Evolutionary conservation across 1,284 basidiomycete genomes (phyloP).

Genomic region (Psilocybe mexicana): DNA sequence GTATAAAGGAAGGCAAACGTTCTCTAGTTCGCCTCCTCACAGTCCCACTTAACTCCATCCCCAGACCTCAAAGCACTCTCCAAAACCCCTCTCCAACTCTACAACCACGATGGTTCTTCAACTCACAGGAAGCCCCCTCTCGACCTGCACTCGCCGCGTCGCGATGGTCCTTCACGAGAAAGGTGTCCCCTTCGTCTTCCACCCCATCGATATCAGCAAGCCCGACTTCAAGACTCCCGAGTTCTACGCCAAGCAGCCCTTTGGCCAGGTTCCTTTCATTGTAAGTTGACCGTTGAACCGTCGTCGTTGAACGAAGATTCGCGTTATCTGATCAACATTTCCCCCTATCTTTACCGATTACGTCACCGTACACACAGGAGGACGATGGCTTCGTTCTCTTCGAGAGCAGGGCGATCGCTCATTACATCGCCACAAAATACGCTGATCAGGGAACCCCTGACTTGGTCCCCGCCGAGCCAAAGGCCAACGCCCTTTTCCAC

Average conservation of each 20-base stretch:
- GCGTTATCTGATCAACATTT: background rate
- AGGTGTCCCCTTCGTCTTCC: background rate
- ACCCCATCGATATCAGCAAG: background rate
- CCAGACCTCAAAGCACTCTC: background rate
- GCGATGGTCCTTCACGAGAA: constrained; percentile 6
- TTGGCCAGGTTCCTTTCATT: constrained; percentile 4
- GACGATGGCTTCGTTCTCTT: constrained; percentile 47
- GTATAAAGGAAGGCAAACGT: background rate
- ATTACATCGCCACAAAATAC: constrained; percentile 43
- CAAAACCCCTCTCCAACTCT: background rate
- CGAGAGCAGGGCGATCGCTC: constrained; percentile 47
- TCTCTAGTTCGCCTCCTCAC: background rate
- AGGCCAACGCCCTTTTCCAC: constrained; percentile 49
- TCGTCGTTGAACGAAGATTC: background rate
- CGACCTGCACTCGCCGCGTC: constrained; percentile 6
- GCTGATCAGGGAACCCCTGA: constrained; percentile 30
- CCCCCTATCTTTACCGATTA: background rate
- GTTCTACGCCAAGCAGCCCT: constrained; percentile 31
- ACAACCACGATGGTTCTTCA: constrained; percentile 1
- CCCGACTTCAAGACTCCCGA: constrained; percentile 8
- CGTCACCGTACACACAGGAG: constrained; percentile 21
- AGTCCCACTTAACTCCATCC: background rate
- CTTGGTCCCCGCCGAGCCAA: constrained; percentile 35
- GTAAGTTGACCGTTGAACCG: background rate
- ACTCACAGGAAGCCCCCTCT: background rate